phyloP scores from a whole-genome alignment of 1,284 basidiomycete genomes.

The Fomitiporia mediterranea region DNA sequence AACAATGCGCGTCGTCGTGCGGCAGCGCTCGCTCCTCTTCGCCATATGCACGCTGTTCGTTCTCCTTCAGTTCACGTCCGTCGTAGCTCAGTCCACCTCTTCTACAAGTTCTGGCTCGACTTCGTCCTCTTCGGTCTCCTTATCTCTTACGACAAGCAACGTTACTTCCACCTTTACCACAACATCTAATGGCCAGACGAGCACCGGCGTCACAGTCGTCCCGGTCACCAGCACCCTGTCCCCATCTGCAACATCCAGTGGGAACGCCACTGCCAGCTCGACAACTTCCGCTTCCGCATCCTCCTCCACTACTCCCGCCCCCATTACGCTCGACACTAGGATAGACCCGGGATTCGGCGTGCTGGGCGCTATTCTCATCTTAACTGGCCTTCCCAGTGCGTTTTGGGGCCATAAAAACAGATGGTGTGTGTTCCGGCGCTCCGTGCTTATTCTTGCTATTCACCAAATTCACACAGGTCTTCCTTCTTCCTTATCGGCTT shows the following conservation, averaged over 20 bases:
- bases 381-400: slow-evolving; percentile 85
- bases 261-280: slow-evolving; percentile 33
- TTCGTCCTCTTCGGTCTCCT: slow-evolving; percentile 20
- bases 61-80: slow-evolving; percentile 26
- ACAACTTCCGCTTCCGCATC: slow-evolving; percentile 44
- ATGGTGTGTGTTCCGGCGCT: slow-evolving; percentile 50
- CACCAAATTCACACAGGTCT: slow-evolving; percentile 49
- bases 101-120: slow-evolving; percentile 27
- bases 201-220: slow-evolving; percentile 44
- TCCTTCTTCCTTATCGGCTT: slow-evolving; percentile 90
- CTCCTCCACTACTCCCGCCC: slow-evolving; percentile 43
- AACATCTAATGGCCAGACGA: slow-evolving; percentile 19
- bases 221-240: slow-evolving; percentile 51
- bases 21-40: slow-evolving; percentile 19
- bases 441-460: slow-evolving; percentile 19
- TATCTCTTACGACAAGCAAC: slow-evolving; percentile 41
- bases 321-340: slow-evolving; percentile 62
- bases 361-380: slow-evolving; percentile 81
- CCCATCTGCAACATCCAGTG: slow-evolving; percentile 30
- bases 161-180: slow-evolving; percentile 44
- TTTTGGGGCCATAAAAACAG: slow-evolving; percentile 92
- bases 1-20: slow-evolving; percentile 17
- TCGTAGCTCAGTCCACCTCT: slow-evolving; percentile 26
- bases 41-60: slow-evolving; percentile 18
- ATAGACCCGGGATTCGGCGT: slow-evolving; percentile 89